A percentile compares a stretch with the other conserved stretches of the same genome.
phyloP scores from a whole-genome alignment of 2,329 filamentous ascomycete genomes.

The Neospermospora avenae region DNA sequence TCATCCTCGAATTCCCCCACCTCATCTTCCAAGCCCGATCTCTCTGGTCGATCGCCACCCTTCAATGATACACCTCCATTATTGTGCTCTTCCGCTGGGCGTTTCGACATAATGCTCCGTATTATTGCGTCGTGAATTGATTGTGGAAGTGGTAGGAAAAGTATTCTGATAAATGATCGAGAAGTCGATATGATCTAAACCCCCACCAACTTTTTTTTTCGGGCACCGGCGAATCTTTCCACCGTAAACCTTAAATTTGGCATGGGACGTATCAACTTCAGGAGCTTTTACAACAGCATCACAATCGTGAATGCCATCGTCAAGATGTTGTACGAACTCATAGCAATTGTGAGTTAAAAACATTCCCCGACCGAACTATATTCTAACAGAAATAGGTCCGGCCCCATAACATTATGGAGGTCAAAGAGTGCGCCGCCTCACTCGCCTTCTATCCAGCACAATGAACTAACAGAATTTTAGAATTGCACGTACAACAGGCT shows the following conservation, averaged over 20 bases:
- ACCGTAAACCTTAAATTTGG: conserved; percentile 1
- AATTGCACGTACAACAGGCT: conserved; percentile 83
- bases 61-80: conserved; percentile 52
- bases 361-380: neutral
- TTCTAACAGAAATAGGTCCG: conserved; percentile 65
- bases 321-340: conserved; percentile 94
- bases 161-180: conserved; percentile 17
- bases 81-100: conserved; percentile 49
- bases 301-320: conserved; percentile 21
- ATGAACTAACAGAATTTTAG: conserved; percentile 43
- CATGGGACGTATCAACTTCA: neutral
- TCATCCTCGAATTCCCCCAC: conserved; percentile 92
- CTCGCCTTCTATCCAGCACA: conserved; percentile 14
- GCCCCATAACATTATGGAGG: conserved; percentile 82
- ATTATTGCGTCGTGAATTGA: neutral
- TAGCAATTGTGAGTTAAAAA: conserved; percentile 72
- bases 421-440: conserved; percentile 75
- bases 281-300: neutral
- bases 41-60: conserved; percentile 57
- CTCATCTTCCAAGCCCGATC: conserved; percentile 62
- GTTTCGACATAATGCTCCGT: conserved; percentile 50
- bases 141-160: neutral
- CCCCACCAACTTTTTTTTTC: conserved; percentile 2
- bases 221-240: neutral
- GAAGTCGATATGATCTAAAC: neutral